A percentile compares a stretch with the other conserved stretches of the same genome.
Conservation (phyloP, 305 asterid genomes). For the Fraxinus latifolia region DNA sequence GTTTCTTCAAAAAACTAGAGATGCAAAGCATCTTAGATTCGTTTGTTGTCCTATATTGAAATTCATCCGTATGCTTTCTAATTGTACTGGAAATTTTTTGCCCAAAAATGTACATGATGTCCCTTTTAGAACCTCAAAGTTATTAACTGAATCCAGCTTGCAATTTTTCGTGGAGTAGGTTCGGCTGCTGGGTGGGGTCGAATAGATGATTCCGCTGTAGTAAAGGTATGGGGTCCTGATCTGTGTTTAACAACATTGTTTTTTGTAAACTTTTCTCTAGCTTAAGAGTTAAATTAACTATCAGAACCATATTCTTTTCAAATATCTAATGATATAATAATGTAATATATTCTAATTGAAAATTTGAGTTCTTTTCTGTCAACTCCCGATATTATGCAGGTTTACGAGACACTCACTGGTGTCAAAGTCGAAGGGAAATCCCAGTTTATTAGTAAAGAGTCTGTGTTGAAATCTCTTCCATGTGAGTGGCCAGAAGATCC, state of each 20-base stretch:
- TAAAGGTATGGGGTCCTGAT: slow-evolving; percentile 60
- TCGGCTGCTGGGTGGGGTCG: slow-evolving; percentile 99
- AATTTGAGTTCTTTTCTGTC: slow-evolving; percentile 1
- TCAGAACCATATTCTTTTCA: not conserved
- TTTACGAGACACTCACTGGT: slow-evolving; percentile 91
- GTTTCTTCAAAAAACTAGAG: not conserved
- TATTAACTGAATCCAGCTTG: slow-evolving; percentile 15
- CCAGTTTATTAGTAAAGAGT: slow-evolving; percentile 63
- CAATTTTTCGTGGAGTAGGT: slow-evolving; percentile 49
- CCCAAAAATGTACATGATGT: not conserved
- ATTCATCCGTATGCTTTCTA: not conserved
- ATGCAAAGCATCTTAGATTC: not conserved
- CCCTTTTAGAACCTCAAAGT: slow-evolving; percentile 13
- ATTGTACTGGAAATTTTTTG: not conserved
- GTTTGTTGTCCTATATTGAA: slow-evolving; percentile 4
- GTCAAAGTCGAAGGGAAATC: slow-evolving; percentile 81
- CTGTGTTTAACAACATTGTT: slow-evolving; percentile 11
- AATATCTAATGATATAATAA: slow-evolving; percentile 12
- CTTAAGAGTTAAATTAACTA: slow-evolving; percentile 12
- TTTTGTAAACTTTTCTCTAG: not conserved
- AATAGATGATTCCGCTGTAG: slow-evolving; percentile 90
- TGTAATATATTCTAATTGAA: slow-evolving; percentile 1
- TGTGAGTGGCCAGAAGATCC: slow-evolving; percentile 80
- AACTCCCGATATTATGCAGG: slow-evolving; percentile 46
- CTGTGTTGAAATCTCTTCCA: slow-evolving; percentile 72